Evolutionary conservation across 306 rosid species (phyloP), one percentile per base, ranked within the genome.

Genomic region (Vigna trinervia): DNA sequence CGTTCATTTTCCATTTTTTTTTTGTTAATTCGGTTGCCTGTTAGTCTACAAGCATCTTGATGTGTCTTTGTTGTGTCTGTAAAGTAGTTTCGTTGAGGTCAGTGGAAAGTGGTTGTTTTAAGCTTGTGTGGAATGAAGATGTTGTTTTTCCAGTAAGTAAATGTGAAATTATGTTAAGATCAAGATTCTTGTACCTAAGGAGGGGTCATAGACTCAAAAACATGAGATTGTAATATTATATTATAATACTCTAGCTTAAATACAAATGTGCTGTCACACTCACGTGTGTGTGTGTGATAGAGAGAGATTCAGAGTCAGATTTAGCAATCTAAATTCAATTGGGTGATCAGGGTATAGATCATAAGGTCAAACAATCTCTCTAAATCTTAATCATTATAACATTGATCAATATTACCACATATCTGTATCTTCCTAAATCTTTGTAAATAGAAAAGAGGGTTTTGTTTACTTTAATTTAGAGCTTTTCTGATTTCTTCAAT

Each of bases 401-500:
- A 46, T 70, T 51, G 45, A 50, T 30, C 30, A 46, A 30, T 73
- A 56, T 65, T 54, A 7, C 54, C 62, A 45, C 30, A 50, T 53
- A 62, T 71, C 26, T 38, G 26, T 51, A 41, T 5, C 38, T 38
- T 51, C 28, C 32, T 14, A 26, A 50, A 70, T 61, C 8, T 71
- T 71, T 72, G 65, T 26, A 71, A 47, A 71, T 28, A 39, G 52
- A 26, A 48, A 48, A 62, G 60, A 1, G 14, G 51, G 46, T 23
- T 56, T 80, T 10, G 69, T 51, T 5, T 66, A 32, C 58, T 34
- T 32, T 56, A 51, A 14, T 63, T 70, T 63, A 54, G 50, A 58
- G 64, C 71, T 46, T 79, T 26, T 63, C 54, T 82, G 52, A 28
- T 45, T 64, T 56, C 34, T 48, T 66, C 48, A 39, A 9, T 65